phyloP scores from a whole-genome alignment of 2,329 filamentous ascomycete species.

The Hymenoscyphus linearis region DNA sequence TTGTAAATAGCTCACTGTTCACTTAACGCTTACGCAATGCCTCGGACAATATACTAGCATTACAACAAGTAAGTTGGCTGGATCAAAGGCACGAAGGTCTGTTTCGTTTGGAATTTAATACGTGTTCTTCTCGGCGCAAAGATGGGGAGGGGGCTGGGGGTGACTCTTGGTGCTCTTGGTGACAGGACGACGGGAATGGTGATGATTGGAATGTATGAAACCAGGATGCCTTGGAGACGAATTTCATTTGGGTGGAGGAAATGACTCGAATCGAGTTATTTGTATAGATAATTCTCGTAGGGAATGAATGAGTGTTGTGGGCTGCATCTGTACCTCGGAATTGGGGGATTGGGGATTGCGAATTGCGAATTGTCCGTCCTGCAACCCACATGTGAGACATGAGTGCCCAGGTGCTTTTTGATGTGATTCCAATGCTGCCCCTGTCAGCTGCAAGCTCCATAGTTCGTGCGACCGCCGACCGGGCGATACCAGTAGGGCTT shows the following conservation, averaged over 20 bases:
- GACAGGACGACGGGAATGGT: neutral
- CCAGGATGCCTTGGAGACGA: constrained; percentile 17
- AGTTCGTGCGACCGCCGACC: neutral
- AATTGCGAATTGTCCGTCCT: no score
- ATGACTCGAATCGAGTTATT: constrained; percentile 11
- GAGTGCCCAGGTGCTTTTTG: neutral
- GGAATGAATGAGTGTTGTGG: no score
- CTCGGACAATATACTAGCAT: constrained; percentile 7
- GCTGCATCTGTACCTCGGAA: neutral
- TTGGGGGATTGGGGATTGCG: no score
- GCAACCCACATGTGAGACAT: neutral
- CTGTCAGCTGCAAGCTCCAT: neutral
- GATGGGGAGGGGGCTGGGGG: neutral
- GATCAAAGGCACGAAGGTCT: constrained; percentile 6
- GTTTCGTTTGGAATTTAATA: constrained; percentile 1
- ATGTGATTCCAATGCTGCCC: neutral
- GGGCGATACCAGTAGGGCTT: neutral
- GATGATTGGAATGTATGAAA: constrained; percentile 14
- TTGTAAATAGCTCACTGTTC: constrained; percentile 44
- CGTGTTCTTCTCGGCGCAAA: constrained; percentile 1
- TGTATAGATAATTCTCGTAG: constrained; percentile 15
- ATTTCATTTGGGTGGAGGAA: constrained; percentile 19
- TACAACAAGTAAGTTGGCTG: constrained; percentile 8
- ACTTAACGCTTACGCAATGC: neutral
- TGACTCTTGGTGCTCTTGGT: neutral